These are phyloP conservation scores for Xylariales sp. DNA, from an alignment of 2,329 filamentous ascomycete species.

Conservation along the genomic window DNA sequence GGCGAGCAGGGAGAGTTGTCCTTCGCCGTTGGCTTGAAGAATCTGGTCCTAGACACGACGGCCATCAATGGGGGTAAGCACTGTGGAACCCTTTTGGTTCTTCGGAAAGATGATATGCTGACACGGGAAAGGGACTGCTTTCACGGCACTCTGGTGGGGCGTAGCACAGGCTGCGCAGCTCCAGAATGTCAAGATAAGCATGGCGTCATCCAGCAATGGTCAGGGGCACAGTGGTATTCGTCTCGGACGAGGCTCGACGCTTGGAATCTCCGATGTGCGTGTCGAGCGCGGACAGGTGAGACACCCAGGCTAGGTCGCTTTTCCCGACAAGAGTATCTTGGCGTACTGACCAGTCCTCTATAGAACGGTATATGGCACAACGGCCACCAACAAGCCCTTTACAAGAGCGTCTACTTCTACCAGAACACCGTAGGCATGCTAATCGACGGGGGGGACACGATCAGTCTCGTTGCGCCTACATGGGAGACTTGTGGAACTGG, in stretches of 20 bases:
- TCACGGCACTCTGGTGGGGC: constrained; percentile 39
- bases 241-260: constrained; percentile 36
- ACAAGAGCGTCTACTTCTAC: constrained; percentile 39
- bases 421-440: constrained; percentile 36
- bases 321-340: too few species aligned
- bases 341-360: constrained; percentile 8
- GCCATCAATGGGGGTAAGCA: constrained; percentile 27
- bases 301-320: neutral
- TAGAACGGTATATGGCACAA: constrained; percentile 38
- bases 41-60: constrained; percentile 38
- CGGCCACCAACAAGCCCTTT: constrained; percentile 38
- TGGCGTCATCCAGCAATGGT: constrained; percentile 30
- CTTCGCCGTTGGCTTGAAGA: constrained; percentile 39
- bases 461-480: constrained; percentile 34
- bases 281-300: constrained; percentile 34
- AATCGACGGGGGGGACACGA: constrained; percentile 32
- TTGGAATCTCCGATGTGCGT: constrained; percentile 35
- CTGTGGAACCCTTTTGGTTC: too few species aligned
- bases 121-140: constrained; percentile 25
- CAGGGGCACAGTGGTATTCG: constrained; percentile 37
- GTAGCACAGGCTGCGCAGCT: constrained; percentile 39
- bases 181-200: constrained; percentile 38
- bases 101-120: too few species aligned
- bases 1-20: constrained; percentile 31
- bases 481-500: constrained; percentile 35